Evolutionary conservation across 225 moss, liverwort and hornwort genomes (phyloP), one percentile per base, ranked within the genome.

Genomic region (Straminergon stramineum): DNA sequence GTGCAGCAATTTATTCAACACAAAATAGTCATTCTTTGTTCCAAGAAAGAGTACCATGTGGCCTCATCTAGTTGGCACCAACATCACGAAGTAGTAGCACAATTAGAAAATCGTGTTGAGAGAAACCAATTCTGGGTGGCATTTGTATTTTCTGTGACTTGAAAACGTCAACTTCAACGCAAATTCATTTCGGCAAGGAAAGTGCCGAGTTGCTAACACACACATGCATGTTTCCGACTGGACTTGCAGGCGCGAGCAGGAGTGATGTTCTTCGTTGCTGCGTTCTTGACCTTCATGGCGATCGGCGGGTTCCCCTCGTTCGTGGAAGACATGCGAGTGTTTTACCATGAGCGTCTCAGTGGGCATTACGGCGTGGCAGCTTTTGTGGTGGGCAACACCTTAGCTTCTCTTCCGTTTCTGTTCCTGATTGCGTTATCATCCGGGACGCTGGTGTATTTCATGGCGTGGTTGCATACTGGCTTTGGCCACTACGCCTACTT

Each of bases 231-330:
- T 27, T 27, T 67, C 35, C 83, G 83, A 67, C 13, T 67, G 84
- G 39, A 58, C 13, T 48, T 19, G 61, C 89, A 91, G 93, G 95
- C 78, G 27, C 90, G 93, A 71, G 81, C 92, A 57, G 92, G 92
- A 30, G 87, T 89, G 48, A 89, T 95, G 89, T 90, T 92, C 48
- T 95, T 92, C 24, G 92, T 93, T 12, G 92, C 91, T 22, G 90
- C 90, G 65, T 93, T 95, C 69, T 56, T 95, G 91, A 91, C 93
- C 17, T 95, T 95, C 65, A 95, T 95, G 95, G 84, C 95, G 28
- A 93, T 95, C 76, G 95, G 93, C 30, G 93, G 93, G n/a, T 95
- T 95, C 84, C 95, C 95, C 4, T 92, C 93, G 23, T 95, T 95
- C 57, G 93, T 95, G 85, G 95, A 95, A 82, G 95, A 93, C 62